Evolutionary conservation across 208 protist species (phyloP), one percentile per base, ranked within the genome.

Genomic region (Vickermania ingenoplastis): DNA sequence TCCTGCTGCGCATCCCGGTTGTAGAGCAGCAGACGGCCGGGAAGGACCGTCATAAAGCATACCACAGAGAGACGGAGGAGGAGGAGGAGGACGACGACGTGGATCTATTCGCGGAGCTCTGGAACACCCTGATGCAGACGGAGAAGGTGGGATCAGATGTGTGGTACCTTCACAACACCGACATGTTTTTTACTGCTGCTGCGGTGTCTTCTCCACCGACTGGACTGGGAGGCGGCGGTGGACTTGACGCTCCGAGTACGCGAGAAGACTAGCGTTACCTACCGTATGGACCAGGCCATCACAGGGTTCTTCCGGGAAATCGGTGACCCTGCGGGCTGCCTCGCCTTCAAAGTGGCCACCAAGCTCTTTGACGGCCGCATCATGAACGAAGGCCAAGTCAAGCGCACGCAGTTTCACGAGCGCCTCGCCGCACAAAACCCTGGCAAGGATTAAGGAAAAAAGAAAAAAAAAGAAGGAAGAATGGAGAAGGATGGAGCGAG

Each of bases 331-430:
- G 72, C 82, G 14, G 88, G 88, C 1, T 87, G 73, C 53, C 58
- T 94, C 17, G 77, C 82, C 13, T 94, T 94, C 65, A 94, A 94
- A 63, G 83, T 91, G 13, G 88, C 88, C 25, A 87, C 88, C 30
- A 87, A 89, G 65, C 67, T 92, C 28, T 91, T 92, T 63, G 88
- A 94, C 56, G 88, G 84, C 61, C 83, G 84, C 67, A 94, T 94
- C 63, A 66, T 77, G 2, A 70, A 73, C 24, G 79, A 94, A 60
- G 81, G 83, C 2, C 83, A 84, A 64, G 65, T 64, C 25, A 83
- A 83, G 56, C 74, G 82, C 1, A 75, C 77, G 5, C 69, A 56
- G 29, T 76, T 83, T 41, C 72, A 83, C 26, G 55, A 67, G 51
- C 59, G 67, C 22, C 28, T 17, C 14, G n/a, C 21, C 2, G 13